phyloP scores from a whole-genome alignment of 306 rosid genomes.

The Astragalus glycyphyllos region DNA sequence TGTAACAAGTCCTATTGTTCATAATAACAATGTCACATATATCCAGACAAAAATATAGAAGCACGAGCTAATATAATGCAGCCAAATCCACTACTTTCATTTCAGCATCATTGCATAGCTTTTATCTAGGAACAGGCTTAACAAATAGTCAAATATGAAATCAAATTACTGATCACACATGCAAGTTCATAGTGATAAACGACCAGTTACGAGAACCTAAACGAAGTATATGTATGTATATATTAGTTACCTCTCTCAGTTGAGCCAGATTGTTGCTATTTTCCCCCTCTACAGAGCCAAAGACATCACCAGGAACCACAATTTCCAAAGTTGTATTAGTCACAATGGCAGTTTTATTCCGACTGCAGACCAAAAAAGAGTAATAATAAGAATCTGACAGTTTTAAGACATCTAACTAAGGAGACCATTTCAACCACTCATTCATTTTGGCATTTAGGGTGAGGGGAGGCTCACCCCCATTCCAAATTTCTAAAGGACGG shows the following conservation, averaged over 20 bases:
- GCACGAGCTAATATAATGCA: not conserved
- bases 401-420: not conserved
- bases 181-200: constrained; percentile 20
- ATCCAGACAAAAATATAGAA: constrained; percentile 6
- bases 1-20: constrained; percentile 20
- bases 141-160: constrained; percentile 28
- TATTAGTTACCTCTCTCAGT: constrained; percentile 72
- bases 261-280: constrained; percentile 75
- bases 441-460: constrained; percentile 3
- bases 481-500: not conserved
- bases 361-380: constrained; percentile 57
- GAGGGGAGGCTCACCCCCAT: constrained; percentile 3
- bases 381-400: constrained; percentile 29
- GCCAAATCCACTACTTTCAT: constrained; percentile 25
- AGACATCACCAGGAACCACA: constrained; percentile 68
- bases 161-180: constrained; percentile 13
- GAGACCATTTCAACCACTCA: constrained; percentile 17
- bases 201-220: constrained; percentile 11
- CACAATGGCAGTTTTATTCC: constrained; percentile 74
- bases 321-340: constrained; percentile 86
- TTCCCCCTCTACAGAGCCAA: constrained; percentile 82
- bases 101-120: constrained; percentile 28
- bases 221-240: not conserved
- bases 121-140: constrained; percentile 22
- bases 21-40: constrained; percentile 23